phyloP scores from a whole-genome alignment of 257 asterid species.

The Solanum pinnatisectum region DNA sequence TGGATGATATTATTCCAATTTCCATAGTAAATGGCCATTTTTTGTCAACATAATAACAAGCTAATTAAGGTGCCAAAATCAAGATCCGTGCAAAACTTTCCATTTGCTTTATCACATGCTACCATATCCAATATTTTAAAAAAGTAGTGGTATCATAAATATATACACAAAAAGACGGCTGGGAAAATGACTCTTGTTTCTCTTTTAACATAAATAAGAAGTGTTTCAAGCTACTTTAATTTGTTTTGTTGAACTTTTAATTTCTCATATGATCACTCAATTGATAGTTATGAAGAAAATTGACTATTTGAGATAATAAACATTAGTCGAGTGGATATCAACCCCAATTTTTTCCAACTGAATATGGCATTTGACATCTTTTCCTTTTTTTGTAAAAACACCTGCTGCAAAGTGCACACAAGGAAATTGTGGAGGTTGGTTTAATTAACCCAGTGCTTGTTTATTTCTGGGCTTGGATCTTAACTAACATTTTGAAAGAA shows the following conservation, averaged over 20 bases:
- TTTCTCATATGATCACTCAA: neutral
- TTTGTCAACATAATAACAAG: neutral
- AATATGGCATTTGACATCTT: neutral
- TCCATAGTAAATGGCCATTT: neutral
- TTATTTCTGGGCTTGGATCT: too few species aligned
- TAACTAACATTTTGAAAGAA: neutral
- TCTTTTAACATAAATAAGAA: neutral
- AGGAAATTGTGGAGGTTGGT: neutral
- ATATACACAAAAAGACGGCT: neutral
- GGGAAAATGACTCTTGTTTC: neutral
- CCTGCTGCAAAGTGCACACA: neutral
- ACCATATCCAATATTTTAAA: neutral
- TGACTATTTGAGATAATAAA: too few species aligned
- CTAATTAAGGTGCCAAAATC: neutral
- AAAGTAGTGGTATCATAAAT: neutral
- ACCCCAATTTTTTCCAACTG: neutral
- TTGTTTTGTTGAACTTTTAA: neutral
- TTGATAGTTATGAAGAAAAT: too few species aligned
- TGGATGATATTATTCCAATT: neutral
- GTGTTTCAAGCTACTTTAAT: neutral
- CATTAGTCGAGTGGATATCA: rapidly evolving
- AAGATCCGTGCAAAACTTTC: neutral
- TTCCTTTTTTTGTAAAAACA: neutral
- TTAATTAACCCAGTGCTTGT: neutral
- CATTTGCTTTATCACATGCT: neutral